Evolutionary conservation across 768 basidiomycete genomes (phyloP).

Genomic region (Asterophora parasitica): DNA sequence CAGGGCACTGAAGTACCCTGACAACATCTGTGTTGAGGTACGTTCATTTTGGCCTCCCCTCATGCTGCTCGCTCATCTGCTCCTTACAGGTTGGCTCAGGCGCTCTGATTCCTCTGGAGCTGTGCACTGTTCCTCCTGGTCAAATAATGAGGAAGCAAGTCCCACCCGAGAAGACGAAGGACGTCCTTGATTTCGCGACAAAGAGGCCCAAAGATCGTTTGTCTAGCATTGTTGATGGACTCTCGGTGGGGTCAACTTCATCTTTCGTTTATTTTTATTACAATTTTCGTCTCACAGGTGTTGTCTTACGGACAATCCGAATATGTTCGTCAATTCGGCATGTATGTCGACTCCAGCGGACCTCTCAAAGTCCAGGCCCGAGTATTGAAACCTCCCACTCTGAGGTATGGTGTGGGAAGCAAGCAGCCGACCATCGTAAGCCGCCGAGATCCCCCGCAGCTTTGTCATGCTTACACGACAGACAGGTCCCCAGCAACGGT

Average conservation of each 20-base stretch:
- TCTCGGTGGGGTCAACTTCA: slow-evolving; percentile 35
- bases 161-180: slow-evolving; percentile 58
- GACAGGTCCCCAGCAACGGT: slow-evolving; percentile 58
- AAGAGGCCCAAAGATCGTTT: slow-evolving; percentile 55
- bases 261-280: neutral
- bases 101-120: slow-evolving; percentile 57
- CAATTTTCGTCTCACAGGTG: slow-evolving; percentile 31
- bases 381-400: slow-evolving; percentile 55
- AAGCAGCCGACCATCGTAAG: slow-evolving; percentile 55
- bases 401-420: slow-evolving; percentile 60
- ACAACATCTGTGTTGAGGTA: slow-evolving; percentile 67
- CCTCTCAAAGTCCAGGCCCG: slow-evolving; percentile 60
- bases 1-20: slow-evolving; percentile 51
- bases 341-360: slow-evolving; percentile 49
- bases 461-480: slow-evolving; percentile 5
- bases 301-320: slow-evolving; percentile 70
- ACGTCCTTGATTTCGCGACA: slow-evolving; percentile 63
- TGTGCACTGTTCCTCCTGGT: slow-evolving; percentile 52
- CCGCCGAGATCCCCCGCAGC: slow-evolving; percentile 7
- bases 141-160: slow-evolving; percentile 73
- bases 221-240: slow-evolving; percentile 46
- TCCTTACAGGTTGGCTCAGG: slow-evolving; percentile 50
- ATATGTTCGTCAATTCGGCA: slow-evolving; percentile 70
- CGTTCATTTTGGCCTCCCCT: slow-evolving; percentile 13
- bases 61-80: neutral